Conservation (phyloP, 371 early-diverging fungal genomes). For the Mycotypha africana region DNA sequence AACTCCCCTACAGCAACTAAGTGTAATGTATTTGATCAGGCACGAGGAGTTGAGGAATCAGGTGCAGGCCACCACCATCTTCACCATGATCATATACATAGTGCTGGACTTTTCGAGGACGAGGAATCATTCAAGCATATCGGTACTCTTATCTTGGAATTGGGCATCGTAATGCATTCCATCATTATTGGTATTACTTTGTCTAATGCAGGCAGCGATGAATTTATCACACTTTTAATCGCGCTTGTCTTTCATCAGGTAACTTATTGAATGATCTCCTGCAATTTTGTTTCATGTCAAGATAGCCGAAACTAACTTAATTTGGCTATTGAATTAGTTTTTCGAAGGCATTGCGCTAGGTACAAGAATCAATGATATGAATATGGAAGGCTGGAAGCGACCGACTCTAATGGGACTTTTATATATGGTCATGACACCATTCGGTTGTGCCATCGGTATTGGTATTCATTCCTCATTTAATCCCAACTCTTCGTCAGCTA, state of each 20-base stretch:
- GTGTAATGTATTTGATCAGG: too few species aligned
- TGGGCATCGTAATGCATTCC: constrained; percentile 84
- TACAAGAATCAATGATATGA: constrained; percentile 52
- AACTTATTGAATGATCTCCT: constrained; percentile 1
- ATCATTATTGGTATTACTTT: constrained; percentile 83
- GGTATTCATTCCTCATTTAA: constrained; percentile 53
- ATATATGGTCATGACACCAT: constrained; percentile 63
- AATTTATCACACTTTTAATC: constrained; percentile 65
- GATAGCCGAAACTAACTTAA: too few species aligned
- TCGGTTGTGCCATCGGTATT: constrained; percentile 67
- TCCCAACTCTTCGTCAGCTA: constrained; percentile 39
- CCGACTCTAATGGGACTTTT: constrained; percentile 45
- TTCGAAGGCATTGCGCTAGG: constrained; percentile 66
- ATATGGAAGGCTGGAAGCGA: constrained; percentile 28
- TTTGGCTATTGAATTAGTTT: constrained; percentile 44
- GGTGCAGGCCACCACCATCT: too few species aligned
- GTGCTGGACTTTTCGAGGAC: constrained; percentile 39
- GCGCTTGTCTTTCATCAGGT: constrained; percentile 88
- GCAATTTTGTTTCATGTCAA: neutral
- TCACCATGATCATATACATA: constrained; percentile 48
- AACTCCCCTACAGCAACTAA: neutral
- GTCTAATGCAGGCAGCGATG: constrained; percentile 58
- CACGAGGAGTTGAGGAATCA: neutral
- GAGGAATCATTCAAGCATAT: constrained; percentile 26
- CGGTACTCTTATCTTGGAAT: constrained; percentile 68